Percentiles rank a stretch among this genome's conserved stretches.
Conservation (phyloP, 202 grass and related monocot genomes). For the Schoenoplectus tabernaemontani region DNA sequence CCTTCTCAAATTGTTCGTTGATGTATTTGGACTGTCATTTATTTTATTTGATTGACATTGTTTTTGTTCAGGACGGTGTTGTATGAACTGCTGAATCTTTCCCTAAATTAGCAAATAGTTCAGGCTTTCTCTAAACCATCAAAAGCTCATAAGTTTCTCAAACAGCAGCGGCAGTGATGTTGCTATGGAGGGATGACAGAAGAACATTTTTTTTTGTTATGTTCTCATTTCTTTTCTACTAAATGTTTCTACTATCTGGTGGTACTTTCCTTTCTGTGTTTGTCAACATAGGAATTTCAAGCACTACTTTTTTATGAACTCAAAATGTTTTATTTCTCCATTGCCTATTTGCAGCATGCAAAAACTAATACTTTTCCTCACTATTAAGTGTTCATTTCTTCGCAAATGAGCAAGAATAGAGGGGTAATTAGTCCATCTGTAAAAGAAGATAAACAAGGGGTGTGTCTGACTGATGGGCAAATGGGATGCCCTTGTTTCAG, state of each 20-base stretch:
- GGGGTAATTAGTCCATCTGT: neutral
- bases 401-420: neutral
- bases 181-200: slow-evolving; percentile 96
- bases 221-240: slow-evolving; percentile 71
- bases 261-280: slow-evolving; percentile 70
- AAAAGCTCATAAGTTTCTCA: slow-evolving; percentile 62
- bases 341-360: neutral
- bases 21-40: neutral
- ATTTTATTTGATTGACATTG: slow-evolving; percentile 27
- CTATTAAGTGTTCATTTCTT: neutral
- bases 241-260: slow-evolving; percentile 90
- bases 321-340: neutral
- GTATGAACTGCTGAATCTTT: slow-evolving; percentile 48
- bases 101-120: slow-evolving; percentile 32
- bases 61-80: slow-evolving; percentile 58
- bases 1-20: slow-evolving; percentile 1
- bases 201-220: slow-evolving; percentile 82
- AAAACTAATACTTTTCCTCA: neutral
- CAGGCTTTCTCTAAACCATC: slow-evolving; percentile 29
- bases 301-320: neutral
- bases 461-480: neutral
- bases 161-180: slow-evolving; percentile 80
- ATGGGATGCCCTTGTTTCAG: neutral
- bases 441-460: neutral
- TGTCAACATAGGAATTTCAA: slow-evolving; percentile 38